These are phyloP conservation scores for Lepidium didymum DNA, from an alignment of 345 rosid genomes.

Conservation along the genomic window DNA sequence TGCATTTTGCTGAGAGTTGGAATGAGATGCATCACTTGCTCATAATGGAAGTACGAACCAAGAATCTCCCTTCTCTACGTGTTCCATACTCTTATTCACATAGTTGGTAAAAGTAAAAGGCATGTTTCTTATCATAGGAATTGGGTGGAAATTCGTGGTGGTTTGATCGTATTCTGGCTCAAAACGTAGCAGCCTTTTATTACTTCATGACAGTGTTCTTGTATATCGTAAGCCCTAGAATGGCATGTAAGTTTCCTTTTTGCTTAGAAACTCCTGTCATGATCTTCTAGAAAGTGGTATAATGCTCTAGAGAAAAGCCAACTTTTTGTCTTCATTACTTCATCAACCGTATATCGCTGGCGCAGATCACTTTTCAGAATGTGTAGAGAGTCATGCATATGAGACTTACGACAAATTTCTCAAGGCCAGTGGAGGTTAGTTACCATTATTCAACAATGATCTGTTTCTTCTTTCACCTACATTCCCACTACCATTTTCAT, in stretches of 20 bases:
- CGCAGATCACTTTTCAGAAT: conserved; percentile 95
- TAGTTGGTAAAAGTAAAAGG: not conserved
- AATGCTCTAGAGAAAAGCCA: not conserved
- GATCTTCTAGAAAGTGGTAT: not conserved
- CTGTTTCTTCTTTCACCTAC: not conserved
- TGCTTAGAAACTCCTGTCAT: not conserved
- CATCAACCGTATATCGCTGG: not conserved
- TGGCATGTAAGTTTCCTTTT: conserved; percentile 76
- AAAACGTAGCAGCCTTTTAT: conserved; percentile 68
- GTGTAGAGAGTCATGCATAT: conserved; percentile 88
- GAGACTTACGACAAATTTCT: conserved; percentile 95
- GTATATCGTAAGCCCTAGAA: conserved; percentile 91
- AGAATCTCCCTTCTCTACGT: not conserved
- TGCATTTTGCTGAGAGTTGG: conserved; percentile 99
- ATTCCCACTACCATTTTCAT: not conserved
- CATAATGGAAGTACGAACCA: conserved; percentile 83
- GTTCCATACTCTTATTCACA: not conserved
- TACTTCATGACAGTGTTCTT: conserved; percentile 84
- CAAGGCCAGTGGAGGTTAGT: conserved; percentile 73
- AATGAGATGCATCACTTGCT: conserved; percentile 99
- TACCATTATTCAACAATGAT: not conserved
- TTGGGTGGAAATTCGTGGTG: conserved; percentile 95
- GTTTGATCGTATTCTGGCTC: conserved; percentile 91
- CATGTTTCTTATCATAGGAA: conserved; percentile 52
- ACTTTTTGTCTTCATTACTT: not conserved